phyloP scores from a whole-genome alignment of 2,329 filamentous ascomycete genomes.

The Scytalidium lignicola region DNA sequence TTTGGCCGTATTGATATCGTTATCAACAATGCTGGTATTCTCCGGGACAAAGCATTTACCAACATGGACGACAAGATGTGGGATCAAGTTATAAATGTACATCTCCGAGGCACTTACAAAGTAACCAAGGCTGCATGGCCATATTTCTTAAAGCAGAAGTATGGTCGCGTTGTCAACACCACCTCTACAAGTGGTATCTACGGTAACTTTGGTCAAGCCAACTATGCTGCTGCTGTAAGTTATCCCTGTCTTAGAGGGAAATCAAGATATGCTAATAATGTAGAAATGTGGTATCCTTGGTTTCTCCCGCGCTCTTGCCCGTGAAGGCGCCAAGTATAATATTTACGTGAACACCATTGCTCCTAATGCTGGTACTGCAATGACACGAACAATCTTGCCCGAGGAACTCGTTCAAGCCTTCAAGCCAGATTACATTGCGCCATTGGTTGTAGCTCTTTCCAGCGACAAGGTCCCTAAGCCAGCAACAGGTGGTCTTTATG shows the following conservation, averaged over 20 bases:
- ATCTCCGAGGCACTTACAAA: slow-evolving; percentile 93
- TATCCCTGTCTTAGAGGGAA: slow-evolving; percentile 26
- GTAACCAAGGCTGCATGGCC: slow-evolving; percentile 97
- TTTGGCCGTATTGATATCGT: slow-evolving; percentile 93
- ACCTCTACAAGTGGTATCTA: slow-evolving; percentile 97
- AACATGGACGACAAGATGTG: slow-evolving; percentile 97
- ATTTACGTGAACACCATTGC: slow-evolving; percentile 98
- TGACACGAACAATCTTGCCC: slow-evolving; percentile 91
- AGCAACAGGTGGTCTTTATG: slow-evolving; percentile 83
- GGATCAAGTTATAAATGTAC: slow-evolving; percentile 88
- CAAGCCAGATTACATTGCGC: slow-evolving; percentile 98
- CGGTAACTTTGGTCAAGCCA: slow-evolving; percentile 97
- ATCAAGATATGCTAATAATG: slow-evolving; percentile 3
- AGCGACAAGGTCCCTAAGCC: slow-evolving; percentile 83
- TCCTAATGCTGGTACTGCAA: slow-evolving; percentile 90
- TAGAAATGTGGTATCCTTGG: slow-evolving; percentile 90
- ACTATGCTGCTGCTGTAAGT: slow-evolving; percentile 85
- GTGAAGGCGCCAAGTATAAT: slow-evolving; percentile 95
- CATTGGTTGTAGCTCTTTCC: slow-evolving; percentile 77
- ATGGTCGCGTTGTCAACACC: slow-evolving; percentile 93
- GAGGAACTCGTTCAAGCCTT: slow-evolving; percentile 98
- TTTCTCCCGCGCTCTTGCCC: slow-evolving; percentile 85
- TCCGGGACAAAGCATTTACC: slow-evolving; percentile 93
- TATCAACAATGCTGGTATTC: slow-evolving; percentile 96
- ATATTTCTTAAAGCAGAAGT: slow-evolving; percentile 97